Evolutionary conservation across 108 stramenopile species (phyloP), one percentile per base, ranked within the genome.

Genomic region (Chaetoceros muelleri): DNA sequence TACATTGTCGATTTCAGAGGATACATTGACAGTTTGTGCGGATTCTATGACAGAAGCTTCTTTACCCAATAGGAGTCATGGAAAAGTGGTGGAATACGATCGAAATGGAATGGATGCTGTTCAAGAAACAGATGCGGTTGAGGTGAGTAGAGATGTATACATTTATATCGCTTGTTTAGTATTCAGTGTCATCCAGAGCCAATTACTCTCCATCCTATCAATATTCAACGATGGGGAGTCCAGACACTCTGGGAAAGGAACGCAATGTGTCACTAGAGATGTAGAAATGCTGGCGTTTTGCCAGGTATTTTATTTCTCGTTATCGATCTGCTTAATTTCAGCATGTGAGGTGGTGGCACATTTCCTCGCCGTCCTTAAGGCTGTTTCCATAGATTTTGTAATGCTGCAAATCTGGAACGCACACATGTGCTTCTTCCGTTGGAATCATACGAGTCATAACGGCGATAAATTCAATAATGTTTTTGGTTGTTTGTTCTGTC

Each of bases 361-460:
- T 31, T 49, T 23, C 40, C 46, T 64, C 68, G 67, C 67, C 62
- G 71, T 72, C 71, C 74, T 75, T 75, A 72, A 75, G 74, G 70
- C 74, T 75, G 74, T 69, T 72, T 75, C 64, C 74, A 75, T 70
- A 69, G 63, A 0, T 57, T 58, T 24, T 47, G 8, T 28, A 44
- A 28, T 28, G 22, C 40, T 40, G 48, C 28, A 34, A 0, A 25
- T 46, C 64, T 52, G 74, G 74, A 75, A 75, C 74, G 74, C 69
- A 75, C 74, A 18, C 55, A 48, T 63, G 74, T 75, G 57, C 74
- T 75, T 75, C 74, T 69, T 30, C 68, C 66, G 48, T 75, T 75
- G 74, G 64, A 75, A 75, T 72, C 74, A 75, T 72, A 72, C 67
- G 74, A 75, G 74, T 75, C 74, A 75, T 75, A 75, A 75, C 74